phyloP scores from a whole-genome alignment of 306 rosid species.

The Trifolium fragiferum region DNA sequence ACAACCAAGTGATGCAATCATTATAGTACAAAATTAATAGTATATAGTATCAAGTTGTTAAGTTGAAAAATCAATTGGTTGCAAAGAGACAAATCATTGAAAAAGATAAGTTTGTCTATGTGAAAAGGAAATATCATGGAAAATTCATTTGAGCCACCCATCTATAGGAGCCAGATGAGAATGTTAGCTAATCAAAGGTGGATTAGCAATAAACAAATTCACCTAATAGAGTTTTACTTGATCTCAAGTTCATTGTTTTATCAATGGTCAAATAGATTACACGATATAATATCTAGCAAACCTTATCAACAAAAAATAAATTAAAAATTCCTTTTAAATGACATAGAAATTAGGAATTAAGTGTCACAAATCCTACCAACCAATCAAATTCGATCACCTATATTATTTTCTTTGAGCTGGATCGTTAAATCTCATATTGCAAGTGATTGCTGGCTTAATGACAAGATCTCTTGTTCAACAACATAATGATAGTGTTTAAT shows the following conservation, averaged over 20 bases:
- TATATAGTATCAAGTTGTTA: constrained; percentile 31
- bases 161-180: constrained; percentile 6
- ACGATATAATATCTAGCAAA: not conserved
- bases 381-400: constrained; percentile 33
- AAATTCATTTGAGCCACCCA: constrained; percentile 3
- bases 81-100: constrained; percentile 43
- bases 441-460: not conserved
- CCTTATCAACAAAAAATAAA: not conserved
- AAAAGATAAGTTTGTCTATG: constrained; percentile 32
- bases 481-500: not conserved
- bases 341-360: not conserved
- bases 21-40: not conserved
- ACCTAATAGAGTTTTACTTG: constrained; percentile 2
- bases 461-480: not conserved
- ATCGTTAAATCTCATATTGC: not conserved
- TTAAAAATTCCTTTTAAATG: too few relatives aligned
- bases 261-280: constrained; percentile 8
- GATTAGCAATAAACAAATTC: not conserved
- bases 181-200: constrained; percentile 1
- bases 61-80: constrained; percentile 15
- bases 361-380: constrained; percentile 21
- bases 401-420: not conserved
- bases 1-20: constrained; percentile 12
- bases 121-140: constrained; percentile 23
- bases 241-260: not conserved